A percentile compares a stretch with the other conserved stretches of the same genome.
phyloP scores from a whole-genome alignment of 768 basidiomycete genomes.

The Rhodocollybia butyracea region DNA sequence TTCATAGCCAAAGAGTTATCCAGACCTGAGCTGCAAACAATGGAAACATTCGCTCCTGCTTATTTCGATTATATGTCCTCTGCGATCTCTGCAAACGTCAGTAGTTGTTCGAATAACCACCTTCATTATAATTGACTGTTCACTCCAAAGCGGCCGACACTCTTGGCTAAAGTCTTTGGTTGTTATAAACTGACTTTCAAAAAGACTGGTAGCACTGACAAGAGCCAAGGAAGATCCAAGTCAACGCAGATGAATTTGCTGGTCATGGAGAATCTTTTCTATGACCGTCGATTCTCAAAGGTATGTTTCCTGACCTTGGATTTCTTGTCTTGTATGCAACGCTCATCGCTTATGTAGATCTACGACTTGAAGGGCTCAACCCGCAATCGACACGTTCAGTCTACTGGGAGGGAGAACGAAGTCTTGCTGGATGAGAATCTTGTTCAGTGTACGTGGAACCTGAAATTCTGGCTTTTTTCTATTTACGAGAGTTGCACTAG shows the following conservation, averaged over 20 bases:
- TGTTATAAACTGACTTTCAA: constrained; percentile 93
- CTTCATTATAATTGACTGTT: constrained; percentile 11
- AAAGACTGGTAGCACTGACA: constrained; percentile 67
- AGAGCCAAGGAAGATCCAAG: constrained; percentile 61
- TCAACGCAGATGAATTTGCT: constrained; percentile 91
- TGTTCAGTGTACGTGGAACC: constrained; percentile 70
- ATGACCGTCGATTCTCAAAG: constrained; percentile 87
- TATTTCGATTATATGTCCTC: constrained; percentile 99
- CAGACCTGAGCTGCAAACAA: constrained; percentile 83
- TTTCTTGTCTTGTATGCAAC: neutral
- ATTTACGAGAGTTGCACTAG: constrained; percentile 34
- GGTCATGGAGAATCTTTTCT: constrained; percentile 98
- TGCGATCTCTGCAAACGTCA: constrained; percentile 80
- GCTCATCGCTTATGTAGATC: constrained; percentile 47
- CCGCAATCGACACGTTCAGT: constrained; percentile 88
- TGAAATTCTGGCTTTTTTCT: neutral
- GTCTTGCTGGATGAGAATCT: constrained; percentile 97
- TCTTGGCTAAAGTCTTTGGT: constrained; percentile 95
- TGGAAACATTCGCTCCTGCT: constrained; percentile 95
- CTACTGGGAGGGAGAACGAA: constrained; percentile 87
- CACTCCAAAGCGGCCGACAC: constrained; percentile 67
- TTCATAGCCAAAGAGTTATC: constrained; percentile 99
- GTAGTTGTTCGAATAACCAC: constrained; percentile 23
- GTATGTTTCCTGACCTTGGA: constrained; percentile 31
- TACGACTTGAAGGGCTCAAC: constrained; percentile 98